Evolutionary conservation across 1,284 basidiomycete genomes (phyloP).

Genomic region (Pulchroboletus neoregius): DNA sequence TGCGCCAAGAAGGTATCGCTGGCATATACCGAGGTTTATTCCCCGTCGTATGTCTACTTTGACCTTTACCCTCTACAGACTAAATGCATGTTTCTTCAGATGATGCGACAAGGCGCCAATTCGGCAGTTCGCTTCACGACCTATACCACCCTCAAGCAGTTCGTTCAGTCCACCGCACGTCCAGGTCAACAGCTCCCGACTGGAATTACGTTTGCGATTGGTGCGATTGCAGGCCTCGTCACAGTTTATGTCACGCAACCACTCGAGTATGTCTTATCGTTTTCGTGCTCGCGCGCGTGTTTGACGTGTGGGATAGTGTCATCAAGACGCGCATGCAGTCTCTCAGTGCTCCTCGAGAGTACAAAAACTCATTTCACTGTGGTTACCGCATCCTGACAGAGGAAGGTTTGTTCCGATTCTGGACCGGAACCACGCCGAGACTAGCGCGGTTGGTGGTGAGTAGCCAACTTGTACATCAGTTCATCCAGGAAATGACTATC

Average conservation of each 20-base stretch:
- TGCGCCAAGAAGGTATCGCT: conserved; percentile 76
- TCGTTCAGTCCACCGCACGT: conserved; percentile 80
- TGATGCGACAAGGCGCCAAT: conserved; percentile 97
- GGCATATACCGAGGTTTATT: conserved; percentile 92
- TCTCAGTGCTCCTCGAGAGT: conserved; percentile 76
- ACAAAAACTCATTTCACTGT: conserved; percentile 92
- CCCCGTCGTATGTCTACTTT: conserved; percentile 71
- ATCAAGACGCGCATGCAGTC: conserved; percentile 99
- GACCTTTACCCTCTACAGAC: not conserved
- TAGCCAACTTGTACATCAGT: conserved; percentile 13
- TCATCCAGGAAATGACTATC: not conserved
- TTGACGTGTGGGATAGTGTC: conserved; percentile 57
- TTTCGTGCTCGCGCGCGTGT: not conserved
- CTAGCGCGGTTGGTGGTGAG: conserved; percentile 81
- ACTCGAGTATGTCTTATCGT: conserved; percentile 63
- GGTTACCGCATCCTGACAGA: conserved; percentile 88
- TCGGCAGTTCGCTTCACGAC: conserved; percentile 97
- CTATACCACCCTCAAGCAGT: conserved; percentile 89
- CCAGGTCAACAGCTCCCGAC: conserved; percentile 84
- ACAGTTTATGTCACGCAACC: conserved; percentile 96
- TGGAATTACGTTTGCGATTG: conserved; percentile 91
- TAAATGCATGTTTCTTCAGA: conserved; percentile 43
- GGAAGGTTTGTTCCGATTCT: conserved; percentile 85
- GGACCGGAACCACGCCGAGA: conserved; percentile 93
- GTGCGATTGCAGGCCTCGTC: conserved; percentile 88